Evolutionary conservation across 306 rosid genomes (phyloP).

Genomic region (Delonix regia): DNA sequence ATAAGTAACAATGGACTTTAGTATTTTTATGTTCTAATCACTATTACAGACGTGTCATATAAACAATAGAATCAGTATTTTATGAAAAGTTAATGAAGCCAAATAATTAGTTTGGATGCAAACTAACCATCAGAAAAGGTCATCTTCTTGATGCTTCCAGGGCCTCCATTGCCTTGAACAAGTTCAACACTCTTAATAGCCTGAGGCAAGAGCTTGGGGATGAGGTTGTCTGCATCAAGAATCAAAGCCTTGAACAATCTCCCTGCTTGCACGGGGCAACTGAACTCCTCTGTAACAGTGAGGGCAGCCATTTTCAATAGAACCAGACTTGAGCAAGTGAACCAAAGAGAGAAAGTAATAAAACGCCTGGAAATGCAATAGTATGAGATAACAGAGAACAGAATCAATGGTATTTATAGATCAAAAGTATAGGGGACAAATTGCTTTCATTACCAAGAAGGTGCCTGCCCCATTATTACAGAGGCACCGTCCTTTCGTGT

Average conservation of each 20-base stretch:
- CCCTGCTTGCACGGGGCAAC: constrained; percentile 47
- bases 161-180: constrained; percentile 69
- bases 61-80: no score
- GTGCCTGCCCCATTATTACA: not conserved
- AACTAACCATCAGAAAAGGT: constrained; percentile 55
- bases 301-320: constrained; percentile 24
- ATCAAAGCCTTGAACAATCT: constrained; percentile 70
- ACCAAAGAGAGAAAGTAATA: not conserved
- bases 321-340: not conserved
- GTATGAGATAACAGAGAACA: constrained; percentile 10
- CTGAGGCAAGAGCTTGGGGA: constrained; percentile 61
- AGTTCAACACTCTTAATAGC: constrained; percentile 49
- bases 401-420: constrained; percentile 33
- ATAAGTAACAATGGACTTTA: no score
- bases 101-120: not conserved
- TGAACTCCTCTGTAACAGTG: constrained; percentile 35
- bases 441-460: constrained; percentile 31
- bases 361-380: constrained; percentile 15
- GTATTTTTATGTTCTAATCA: no score
- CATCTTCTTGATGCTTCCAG: constrained; percentile 67
- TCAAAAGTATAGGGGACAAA: constrained; percentile 3
- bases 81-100: no score
- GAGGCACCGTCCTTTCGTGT: constrained; percentile 21
- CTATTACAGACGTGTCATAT: no score
- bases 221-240: constrained; percentile 58